Conservation (phyloP, 495 filamentous ascomycete species). For the Penicillium samsonianum region DNA sequence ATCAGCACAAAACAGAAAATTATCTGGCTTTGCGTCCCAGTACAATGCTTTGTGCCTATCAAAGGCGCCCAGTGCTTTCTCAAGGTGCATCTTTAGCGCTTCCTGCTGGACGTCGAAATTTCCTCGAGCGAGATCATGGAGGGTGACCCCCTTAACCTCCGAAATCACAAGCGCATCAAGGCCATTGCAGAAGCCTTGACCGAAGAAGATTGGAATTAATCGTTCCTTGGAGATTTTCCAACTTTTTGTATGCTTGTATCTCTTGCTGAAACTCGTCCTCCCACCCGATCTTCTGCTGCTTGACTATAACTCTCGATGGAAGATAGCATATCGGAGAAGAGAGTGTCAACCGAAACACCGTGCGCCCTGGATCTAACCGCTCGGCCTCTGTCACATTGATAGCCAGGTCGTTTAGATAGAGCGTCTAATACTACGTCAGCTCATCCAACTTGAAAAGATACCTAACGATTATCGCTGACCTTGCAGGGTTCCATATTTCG, state of each 20-base stretch:
- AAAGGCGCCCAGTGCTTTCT: neutral
- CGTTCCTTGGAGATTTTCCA: constrained; percentile 11
- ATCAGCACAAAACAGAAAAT: neutral
- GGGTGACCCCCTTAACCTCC: neutral
- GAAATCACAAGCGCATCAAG: neutral
- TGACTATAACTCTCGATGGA: constrained; percentile 9
- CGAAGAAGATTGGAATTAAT: constrained; percentile 13
- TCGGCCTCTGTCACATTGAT: neutral
- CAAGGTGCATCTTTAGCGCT: neutral
- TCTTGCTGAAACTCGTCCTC: constrained; percentile 9
- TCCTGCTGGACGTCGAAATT: neutral
- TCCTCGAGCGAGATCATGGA: neutral
- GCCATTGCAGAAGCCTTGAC: constrained; percentile 3
- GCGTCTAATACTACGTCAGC: neutral
- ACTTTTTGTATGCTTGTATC: constrained; percentile 7
- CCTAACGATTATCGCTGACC: too few relatives aligned
- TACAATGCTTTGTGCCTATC: neutral
- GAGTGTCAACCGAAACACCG: neutral
- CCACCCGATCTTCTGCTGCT: constrained; percentile 10
- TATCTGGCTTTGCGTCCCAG: neutral
- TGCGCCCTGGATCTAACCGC: neutral
- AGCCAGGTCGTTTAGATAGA: neutral
- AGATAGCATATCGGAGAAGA: too few relatives aligned
- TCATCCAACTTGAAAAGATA: neutral
- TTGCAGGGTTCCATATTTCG: too few relatives aligned